Evolutionary conservation across 2,329 filamentous ascomycete genomes (phyloP), one percentile per base, ranked within the genome.

Genomic region (Cladophialophora chaetospira): DNA sequence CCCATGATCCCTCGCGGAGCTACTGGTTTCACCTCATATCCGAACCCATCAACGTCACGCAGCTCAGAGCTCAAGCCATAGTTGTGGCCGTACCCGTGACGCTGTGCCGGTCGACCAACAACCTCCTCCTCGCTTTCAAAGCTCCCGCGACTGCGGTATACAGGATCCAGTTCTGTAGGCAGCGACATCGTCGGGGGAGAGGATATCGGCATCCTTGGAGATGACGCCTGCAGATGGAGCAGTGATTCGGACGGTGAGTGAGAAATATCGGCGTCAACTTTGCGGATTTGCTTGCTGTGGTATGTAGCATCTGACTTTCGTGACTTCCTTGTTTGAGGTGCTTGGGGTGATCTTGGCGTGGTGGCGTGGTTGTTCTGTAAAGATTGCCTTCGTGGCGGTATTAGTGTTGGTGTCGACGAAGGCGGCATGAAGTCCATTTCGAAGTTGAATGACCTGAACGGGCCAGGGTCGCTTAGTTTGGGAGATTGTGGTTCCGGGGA

Each of bases 391-490:
- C 9, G 42, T 9, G 23, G 25, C 26, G 57, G 53, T 10, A 36
- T 13, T 6, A 35, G 21, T 28, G 47, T 11, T 10, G 44, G 28
- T 19, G 51, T 15, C 26, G 52, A 21, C n/a, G 52, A 43, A 10
- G 23, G 23, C 13, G 55, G 47, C 31, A 44, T 57, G 28, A 28
- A 21, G 4, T 15, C 17, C 6, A 11, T 29, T 5, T 58, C 55
- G 19, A 61, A 58, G 29, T 58, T 46, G 46, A 61, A 55, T 3
- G 55, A 48, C 19, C 53, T 60, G 53, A 53, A 57, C 3, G 17
- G 23, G 21, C 55, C 58, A 9, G 45, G 15, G 35, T 61, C 55
- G 33, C 29, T 42, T 25, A 29, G 19, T 15, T 61, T 45, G 10
- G 45, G 46, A 31, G 49, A 55, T 9, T 52, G 8, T 29, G 42